A percentile compares a stretch with the other conserved stretches of the same genome.
Conservation (phyloP, 2,329 filamentous ascomycete genomes). For the Verticillium longisporum region DNA sequence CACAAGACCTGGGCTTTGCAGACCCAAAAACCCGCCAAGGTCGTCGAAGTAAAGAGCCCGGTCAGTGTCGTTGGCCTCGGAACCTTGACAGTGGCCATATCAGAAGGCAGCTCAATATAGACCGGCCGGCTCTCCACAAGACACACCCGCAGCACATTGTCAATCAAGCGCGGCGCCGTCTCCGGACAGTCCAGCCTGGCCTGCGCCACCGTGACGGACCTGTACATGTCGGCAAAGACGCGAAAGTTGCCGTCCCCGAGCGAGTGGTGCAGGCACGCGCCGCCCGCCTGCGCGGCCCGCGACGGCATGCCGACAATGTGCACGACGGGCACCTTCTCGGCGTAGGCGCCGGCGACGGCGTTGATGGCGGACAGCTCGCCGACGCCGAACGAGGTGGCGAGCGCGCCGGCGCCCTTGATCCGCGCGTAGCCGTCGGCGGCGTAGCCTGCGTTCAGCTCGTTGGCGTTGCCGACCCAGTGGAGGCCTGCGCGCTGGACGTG, state of each 20-base stretch:
- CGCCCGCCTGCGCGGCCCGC: conserved; percentile 33
- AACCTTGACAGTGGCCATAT: conserved; percentile 33
- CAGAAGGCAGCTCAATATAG: conserved; percentile 48
- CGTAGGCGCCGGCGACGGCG: conserved; percentile 50
- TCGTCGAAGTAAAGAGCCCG: neutral
- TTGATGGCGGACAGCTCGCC: conserved; percentile 52
- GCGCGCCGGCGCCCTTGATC: conserved; percentile 39
- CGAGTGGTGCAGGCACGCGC: conserved; percentile 42
- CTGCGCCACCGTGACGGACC: conserved; percentile 41
- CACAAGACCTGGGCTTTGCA: conserved; percentile 19
- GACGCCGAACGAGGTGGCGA: conserved; percentile 55
- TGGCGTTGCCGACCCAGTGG: conserved; percentile 44
- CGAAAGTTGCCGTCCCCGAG: conserved; percentile 43
- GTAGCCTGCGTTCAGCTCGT: conserved; percentile 52
- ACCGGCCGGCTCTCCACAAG: conserved; percentile 47
- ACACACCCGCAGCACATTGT: conserved; percentile 40
- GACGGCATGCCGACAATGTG: conserved; percentile 51
- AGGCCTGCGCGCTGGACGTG: conserved; percentile 27
- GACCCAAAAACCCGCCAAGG: conserved; percentile 15
- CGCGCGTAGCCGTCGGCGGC: conserved; percentile 52
- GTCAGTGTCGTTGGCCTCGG: neutral
- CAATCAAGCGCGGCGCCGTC: conserved; percentile 41
- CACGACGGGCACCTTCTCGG: conserved; percentile 48
- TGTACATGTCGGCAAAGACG: conserved; percentile 41
- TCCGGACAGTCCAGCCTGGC: conserved; percentile 34